Evolutionary conservation across 306 rosid genomes (phyloP).

Genomic region (Delonix regia): DNA sequence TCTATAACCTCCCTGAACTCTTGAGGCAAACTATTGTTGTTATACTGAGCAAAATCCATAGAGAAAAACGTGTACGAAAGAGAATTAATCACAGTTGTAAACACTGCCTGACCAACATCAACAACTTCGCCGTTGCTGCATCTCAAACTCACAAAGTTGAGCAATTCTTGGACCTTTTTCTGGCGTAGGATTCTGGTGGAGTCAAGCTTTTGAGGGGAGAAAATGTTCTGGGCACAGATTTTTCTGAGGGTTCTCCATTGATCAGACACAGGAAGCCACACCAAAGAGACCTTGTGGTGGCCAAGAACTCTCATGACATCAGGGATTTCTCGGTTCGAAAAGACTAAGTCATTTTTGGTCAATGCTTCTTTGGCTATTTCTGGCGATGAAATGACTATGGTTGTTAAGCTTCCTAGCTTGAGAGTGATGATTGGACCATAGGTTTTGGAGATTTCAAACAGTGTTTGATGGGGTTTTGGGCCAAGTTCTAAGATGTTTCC

Average conservation of each 20-base stretch:
- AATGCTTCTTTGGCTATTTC: conserved; percentile 30
- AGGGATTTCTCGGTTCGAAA: background rate
- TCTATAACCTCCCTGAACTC: background rate
- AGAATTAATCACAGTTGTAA: background rate
- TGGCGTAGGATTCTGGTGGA: background rate
- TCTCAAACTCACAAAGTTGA: background rate
- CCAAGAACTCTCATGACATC: background rate
- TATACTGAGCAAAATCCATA: background rate
- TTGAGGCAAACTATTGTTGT: background rate
- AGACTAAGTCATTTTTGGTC: background rate
- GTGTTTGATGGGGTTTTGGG: too few relatives aligned
- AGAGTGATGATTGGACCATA: conserved; percentile 28
- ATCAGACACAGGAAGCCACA: background rate
- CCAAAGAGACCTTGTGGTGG: background rate
- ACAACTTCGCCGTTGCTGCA: background rate
- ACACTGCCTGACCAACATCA: background rate
- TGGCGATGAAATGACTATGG: conserved; percentile 32
- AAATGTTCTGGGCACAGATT: background rate
- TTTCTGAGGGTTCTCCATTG: background rate
- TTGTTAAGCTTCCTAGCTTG: conserved; percentile 12
- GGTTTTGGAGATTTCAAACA: too few relatives aligned
- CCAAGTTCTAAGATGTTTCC: too few relatives aligned
- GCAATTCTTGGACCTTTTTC: background rate
- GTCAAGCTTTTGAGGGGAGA: background rate
- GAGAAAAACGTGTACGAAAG: background rate